A percentile compares a stretch with the other conserved stretches of the same genome.
Conservation (phyloP, 2,329 filamentous ascomycete genomes). For the Xylariaceae sp. region DNA sequence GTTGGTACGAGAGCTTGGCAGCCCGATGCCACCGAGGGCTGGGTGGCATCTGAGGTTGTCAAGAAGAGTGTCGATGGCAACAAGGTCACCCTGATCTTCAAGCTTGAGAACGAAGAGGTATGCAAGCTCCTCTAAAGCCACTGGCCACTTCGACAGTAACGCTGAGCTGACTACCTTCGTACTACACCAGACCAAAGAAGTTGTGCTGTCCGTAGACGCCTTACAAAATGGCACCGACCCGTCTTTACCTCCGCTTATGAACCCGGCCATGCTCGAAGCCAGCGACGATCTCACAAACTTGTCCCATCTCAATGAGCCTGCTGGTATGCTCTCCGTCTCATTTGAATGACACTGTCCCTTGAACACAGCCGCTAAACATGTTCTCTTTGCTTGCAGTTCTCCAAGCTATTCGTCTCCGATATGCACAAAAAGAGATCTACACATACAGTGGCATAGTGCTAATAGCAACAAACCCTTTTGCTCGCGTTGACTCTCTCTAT, state of each 20-base stretch:
- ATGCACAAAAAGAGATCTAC: slow-evolving; percentile 98
- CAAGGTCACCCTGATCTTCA: slow-evolving; percentile 87
- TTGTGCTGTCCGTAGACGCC: slow-evolving; percentile 78
- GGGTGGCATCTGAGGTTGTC: slow-evolving; percentile 93
- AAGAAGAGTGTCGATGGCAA: slow-evolving; percentile 83
- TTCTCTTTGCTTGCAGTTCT: slow-evolving; percentile 65
- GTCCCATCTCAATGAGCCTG: slow-evolving; percentile 97
- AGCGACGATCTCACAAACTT: slow-evolving; percentile 97
- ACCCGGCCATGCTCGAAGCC: slow-evolving; percentile 96
- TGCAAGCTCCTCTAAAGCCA: slow-evolving; percentile 3
- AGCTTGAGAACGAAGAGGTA: slow-evolving; percentile 93
- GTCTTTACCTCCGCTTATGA: slow-evolving; percentile 91
- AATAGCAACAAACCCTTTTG: slow-evolving; percentile 98
- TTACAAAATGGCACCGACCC: slow-evolving; percentile 78
- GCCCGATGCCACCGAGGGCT: slow-evolving; percentile 93
- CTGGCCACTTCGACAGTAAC: not conserved
- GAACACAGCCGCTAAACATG: slow-evolving; percentile 29
- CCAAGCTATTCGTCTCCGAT: slow-evolving; percentile 96
- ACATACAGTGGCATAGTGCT: slow-evolving; percentile 99
- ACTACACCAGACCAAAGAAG: slow-evolving; percentile 68
- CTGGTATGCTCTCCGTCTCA: slow-evolving; percentile 62
- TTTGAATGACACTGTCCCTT: slow-evolving; percentile 8
- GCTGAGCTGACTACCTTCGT: slow-evolving; percentile 26
- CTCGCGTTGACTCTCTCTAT: slow-evolving; percentile 95
- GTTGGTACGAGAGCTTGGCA: slow-evolving; percentile 98